Conservation (phyloP, 352 stramenopile genomes). For the Pilasporangium apinafurcum region DNA sequence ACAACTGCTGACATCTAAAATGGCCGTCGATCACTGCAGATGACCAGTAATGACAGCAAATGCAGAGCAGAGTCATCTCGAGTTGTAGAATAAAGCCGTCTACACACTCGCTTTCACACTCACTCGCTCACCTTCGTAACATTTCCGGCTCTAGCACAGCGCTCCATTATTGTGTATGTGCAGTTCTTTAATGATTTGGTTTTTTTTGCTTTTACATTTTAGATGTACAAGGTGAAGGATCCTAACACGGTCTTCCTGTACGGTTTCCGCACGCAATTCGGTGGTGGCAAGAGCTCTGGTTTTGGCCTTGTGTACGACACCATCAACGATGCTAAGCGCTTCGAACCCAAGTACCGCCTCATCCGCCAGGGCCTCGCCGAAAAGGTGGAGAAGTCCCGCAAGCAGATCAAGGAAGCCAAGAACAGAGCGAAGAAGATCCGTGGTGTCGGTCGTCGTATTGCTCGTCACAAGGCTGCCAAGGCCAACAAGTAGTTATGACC, state of each 20-base stretch:
- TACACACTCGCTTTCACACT: too few species aligned
- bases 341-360: conserved; percentile 98
- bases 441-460: conserved; percentile 96
- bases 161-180: too few species aligned
- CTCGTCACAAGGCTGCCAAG: conserved; percentile 99
- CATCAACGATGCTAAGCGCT: conserved; percentile 97
- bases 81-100: too few species aligned
- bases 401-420: conserved; percentile 99
- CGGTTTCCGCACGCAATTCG: conserved; percentile 97
- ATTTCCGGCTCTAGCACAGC: too few species aligned
- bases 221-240: conserved; percentile 97
- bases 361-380: conserved; percentile 88
- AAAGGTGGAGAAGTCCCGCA: conserved; percentile 96
- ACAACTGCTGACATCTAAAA: too few species aligned
- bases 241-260: conserved; percentile 95
- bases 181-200: too few species aligned
- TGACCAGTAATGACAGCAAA: too few species aligned
- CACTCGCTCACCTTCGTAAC: neutral
- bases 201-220: neutral
- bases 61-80: too few species aligned
- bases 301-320: conserved; percentile 99
- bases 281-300: conserved; percentile 96
- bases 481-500: conserved; percentile 88
- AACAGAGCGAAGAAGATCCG: conserved; percentile 98
- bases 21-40: too few species aligned